A percentile compares a stretch with the other conserved stretches of the same genome.
Conservation (phyloP, 768 basidiomycete genomes). For the Tricholoma sp. region DNA sequence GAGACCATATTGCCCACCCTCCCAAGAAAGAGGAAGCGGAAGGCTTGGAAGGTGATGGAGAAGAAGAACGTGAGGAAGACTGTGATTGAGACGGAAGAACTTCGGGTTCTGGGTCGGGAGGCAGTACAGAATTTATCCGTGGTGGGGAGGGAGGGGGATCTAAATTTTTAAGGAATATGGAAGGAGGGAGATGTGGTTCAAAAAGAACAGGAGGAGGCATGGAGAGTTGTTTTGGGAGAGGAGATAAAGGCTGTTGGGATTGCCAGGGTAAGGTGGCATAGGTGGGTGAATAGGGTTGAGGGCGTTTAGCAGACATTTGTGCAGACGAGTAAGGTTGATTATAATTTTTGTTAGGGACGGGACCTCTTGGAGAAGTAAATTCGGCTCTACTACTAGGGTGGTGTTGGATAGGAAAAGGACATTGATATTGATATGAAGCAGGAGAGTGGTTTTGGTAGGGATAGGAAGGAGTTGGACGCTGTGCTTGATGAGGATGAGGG, state of each 20-base stretch:
- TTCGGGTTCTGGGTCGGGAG: background rate
- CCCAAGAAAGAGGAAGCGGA: slow-evolving; percentile 8
- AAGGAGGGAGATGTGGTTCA: slow-evolving; percentile 4
- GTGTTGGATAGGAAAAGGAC: slow-evolving; percentile 34
- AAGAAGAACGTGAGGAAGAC: background rate
- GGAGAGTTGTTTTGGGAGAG: slow-evolving; percentile 59
- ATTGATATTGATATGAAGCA: slow-evolving; percentile 15
- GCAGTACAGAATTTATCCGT: background rate
- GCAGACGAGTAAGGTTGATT: slow-evolving; percentile 20
- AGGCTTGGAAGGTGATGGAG: slow-evolving; percentile 4
- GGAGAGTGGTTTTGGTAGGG: no score
- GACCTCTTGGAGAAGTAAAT: slow-evolving; percentile 32
- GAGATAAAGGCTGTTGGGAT: slow-evolving; percentile 44
- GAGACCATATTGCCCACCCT: slow-evolving; percentile 67
- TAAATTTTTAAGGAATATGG: background rate
- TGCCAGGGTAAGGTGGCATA: slow-evolving; percentile 37
- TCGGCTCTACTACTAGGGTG: slow-evolving; percentile 23
- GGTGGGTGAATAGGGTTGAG: slow-evolving; percentile 27
- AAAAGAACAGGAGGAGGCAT: slow-evolving; percentile 33
- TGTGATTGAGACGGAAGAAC: background rate
- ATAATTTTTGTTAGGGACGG: slow-evolving; percentile 27
- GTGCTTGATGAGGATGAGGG: slow-evolving; percentile 21
- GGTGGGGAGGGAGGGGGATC: background rate
- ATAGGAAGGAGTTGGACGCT: no score
- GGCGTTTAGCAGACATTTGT: slow-evolving; percentile 13